Conservation (phyloP, 768 basidiomycete genomes). For the Antrodiella citrinella region DNA sequence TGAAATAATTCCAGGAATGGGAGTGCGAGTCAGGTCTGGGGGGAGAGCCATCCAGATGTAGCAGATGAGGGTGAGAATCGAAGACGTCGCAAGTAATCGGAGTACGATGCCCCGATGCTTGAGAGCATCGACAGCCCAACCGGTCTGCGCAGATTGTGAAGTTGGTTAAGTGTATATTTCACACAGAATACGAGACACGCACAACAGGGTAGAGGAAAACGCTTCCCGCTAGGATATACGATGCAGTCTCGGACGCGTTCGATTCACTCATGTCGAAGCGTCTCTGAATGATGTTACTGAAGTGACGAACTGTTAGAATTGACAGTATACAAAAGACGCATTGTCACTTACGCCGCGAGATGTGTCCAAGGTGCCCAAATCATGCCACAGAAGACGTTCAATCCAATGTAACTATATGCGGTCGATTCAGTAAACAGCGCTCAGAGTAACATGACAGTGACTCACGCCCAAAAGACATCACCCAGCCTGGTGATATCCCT, state of each 20-base stretch:
- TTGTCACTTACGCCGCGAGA: conserved; percentile 61
- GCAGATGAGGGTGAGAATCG: conserved; percentile 48
- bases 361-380: conserved; percentile 77
- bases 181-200: conserved; percentile 16
- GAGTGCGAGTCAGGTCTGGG: conserved; percentile 43
- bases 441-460: conserved; percentile 1
- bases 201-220: conserved; percentile 66
- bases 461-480: conserved; percentile 74
- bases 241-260: conserved; percentile 55
- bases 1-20: conserved; percentile 51
- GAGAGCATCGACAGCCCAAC: conserved; percentile 54
- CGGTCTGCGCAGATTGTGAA: conserved; percentile 34
- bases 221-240: conserved; percentile 64
- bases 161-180: not conserved
- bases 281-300: conserved; percentile 64
- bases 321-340: not conserved
- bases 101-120: conserved; percentile 52
- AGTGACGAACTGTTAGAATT: not conserved
- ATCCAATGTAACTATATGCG: conserved; percentile 49
- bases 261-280: conserved; percentile 55
- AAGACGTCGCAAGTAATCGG: conserved; percentile 49
- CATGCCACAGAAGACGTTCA: conserved; percentile 70
- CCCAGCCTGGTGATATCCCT: conserved; percentile 57
- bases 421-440: not conserved
- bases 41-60: conserved; percentile 65